Evolutionary conservation across 352 stramenopile species (phyloP), one percentile per base, ranked within the genome.

Genomic region (Phytophthora citricola): DNA sequence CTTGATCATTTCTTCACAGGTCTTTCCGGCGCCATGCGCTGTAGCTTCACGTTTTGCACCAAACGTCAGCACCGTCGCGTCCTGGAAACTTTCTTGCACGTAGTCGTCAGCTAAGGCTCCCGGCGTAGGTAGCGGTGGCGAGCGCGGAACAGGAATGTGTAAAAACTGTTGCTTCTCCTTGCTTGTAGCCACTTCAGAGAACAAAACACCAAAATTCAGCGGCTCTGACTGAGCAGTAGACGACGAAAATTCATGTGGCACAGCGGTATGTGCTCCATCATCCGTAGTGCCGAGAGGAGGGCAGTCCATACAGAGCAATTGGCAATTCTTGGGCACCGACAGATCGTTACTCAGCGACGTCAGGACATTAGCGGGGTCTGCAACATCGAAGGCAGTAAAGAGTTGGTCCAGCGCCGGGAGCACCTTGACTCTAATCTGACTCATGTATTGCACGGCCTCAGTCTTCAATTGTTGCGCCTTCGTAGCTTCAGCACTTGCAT

Each of bases 1-100:
- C 61, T 93, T 72, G 15, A 94, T 69, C 63, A 92, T 93, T 63
- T 94, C 85, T 2, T 75, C 83, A 31, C 82, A 86, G 7, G 75
- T 93, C 64, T 95, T 95, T 40, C 85, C 85, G 10, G 83, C 86
- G 15, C 83, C 83, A 54, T 90, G 81, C 4, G 58, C 71, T 27
- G 79, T 87, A 12, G 79, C 75, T 50, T 93, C 85, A 27, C 85
- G 81, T 55, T 86, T 85, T 8, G 73, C 39, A 22, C 64, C 69
- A 40, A 92, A 86, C 20, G 83, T 89, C 38, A 86, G 69, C 29
- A 93, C 69, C 0, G 76, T 91, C 9, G 83, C 85, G 24, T 93
- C 83, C 51, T 88, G 74, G 32, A 87, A 93, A 17, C 85, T 66
- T 40, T 87, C 71, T 31, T 73, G 55, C 7, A 68, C 29, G 6